Base-by-base conservation (phyloP, 148 eudicot genomes). In the Beta vulgaris region DNA sequence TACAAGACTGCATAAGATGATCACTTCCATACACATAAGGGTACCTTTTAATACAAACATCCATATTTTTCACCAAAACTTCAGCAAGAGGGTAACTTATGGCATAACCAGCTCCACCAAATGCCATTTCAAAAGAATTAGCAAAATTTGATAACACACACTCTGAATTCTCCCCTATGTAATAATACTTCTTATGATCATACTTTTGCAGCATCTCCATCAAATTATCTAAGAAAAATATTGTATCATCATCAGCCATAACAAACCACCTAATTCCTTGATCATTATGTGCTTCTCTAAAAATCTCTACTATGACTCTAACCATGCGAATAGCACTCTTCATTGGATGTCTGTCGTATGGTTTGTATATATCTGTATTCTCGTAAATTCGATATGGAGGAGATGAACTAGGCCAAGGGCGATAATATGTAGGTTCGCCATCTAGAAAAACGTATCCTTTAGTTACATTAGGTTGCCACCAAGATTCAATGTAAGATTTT, bases 41-140 rank as follows among this genome's bases (percentile, higher is more conserved):
- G 69, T 92, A 92, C 71, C 90, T 84, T 67, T 78, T 84, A 18
- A 92, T 79, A 78, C 94, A 92, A 19, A 67, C 69, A 74, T 92
- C 97, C 71, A 90, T 31, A 67, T 88, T 87, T 67, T 86, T 79
- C 0, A 73, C 84, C 83, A 92, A 77, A 1, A 85, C 88, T 68
- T 87, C 74, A 2, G 84, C 97, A 11, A 92, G 82, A 69, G 92
- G 91, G 80, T 84, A 90, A 79, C 97, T 90, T 67, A 92, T 76
- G 42, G 94, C 95, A 79, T 75, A 83, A n/a, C 95, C 97, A 59
- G 78, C 97, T 6, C 97, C 97, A 53, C 97, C 95, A 85, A 88
- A 92, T 0, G 80, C 97, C 89, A 85, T 86, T 5, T 84, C 82
- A 34, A 84, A 92, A 0, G 94, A 81, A 63, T 77, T 48, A 12